Conservation (phyloP, 2,329 filamentous ascomycete species). For the Aspergillus persii region DNA sequence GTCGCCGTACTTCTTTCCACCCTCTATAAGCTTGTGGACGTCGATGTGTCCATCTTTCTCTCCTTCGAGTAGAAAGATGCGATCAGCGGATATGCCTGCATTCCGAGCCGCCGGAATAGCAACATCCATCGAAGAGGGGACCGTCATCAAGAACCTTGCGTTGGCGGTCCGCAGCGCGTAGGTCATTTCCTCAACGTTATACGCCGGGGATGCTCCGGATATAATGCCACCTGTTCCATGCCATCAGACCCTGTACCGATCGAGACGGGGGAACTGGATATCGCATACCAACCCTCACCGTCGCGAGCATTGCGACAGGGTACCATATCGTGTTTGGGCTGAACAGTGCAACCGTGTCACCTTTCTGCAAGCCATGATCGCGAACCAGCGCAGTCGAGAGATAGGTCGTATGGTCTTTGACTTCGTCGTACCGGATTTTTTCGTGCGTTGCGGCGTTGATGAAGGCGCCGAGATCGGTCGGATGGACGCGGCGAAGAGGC, state of each 20-base stretch:
- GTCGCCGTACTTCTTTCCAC: conserved; percentile 38
- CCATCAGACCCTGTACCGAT: not conserved
- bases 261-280: not conserved
- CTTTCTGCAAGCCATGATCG: conserved; percentile 53
- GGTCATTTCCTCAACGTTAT: conserved; percentile 66
- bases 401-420: conserved; percentile 57
- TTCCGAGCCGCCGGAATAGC: conserved; percentile 54
- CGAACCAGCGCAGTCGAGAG: conserved; percentile 61
- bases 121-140: conserved; percentile 54
- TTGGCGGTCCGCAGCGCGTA: conserved; percentile 60
- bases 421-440: conserved; percentile 56
- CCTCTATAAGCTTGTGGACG: conserved; percentile 31
- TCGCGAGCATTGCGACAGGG: conserved; percentile 60
- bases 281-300: conserved; percentile 46
- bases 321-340: conserved; percentile 67
- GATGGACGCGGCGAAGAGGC: conserved; percentile 42
- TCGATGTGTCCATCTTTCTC: conserved; percentile 49
- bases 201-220: conserved; percentile 63
- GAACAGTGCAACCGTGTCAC: conserved; percentile 61
- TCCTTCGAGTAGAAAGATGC: conserved; percentile 59
- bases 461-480: conserved; percentile 42
- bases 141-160: conserved; percentile 59
- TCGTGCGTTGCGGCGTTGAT: conserved; percentile 59
- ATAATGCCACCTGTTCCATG: conserved; percentile 48
- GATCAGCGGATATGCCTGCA: conserved; percentile 53